Evolutionary conservation across 1,139 yeast species (phyloP), one percentile per base, ranked within the genome.

Genomic region (Saccharomyces pastorianus): DNA sequence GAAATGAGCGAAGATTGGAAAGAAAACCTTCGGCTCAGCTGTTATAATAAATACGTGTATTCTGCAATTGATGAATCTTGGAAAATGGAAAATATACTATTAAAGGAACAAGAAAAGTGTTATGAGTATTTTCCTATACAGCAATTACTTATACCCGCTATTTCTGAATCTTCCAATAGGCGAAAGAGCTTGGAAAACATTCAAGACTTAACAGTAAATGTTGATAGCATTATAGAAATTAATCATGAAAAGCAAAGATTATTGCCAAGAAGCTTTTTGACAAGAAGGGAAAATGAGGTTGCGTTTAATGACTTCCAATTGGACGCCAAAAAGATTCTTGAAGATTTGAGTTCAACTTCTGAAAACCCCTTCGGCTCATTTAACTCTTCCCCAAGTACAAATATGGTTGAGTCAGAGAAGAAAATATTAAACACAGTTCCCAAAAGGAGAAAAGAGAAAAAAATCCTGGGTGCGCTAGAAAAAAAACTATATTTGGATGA

Each of bases 31-130:
- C 61, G 71, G 52, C 59, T 61, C 51, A 50, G 51, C 3, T 65
- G 69, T 47, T 68, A 67, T 50, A 56, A 58, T 46, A 48, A 57
- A 7, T 55, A 60, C 28, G 64, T 67, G 5, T 68, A 68, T 50
- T 52, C 55, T 14, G 48, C 48, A 25, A 27, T 66, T 6, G 59
- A 59, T 50, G 52, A 56, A 8, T 47, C 54, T 11, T 67, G 71
- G 71, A 52, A 54, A 31, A 32, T 53, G 49, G 51, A 55, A 6
- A 58, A 60, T 51, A 49, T 54, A 26, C 47, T 60, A 13, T 28
- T 51, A 2, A 42, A 55, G 13, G 32, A 38, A 17, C 17, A 55
- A 5, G 47, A 58, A 6, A 46, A 47, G 14, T 55, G 52, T 9
- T 49, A 49, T 5, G 55, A 54, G 29, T 51, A 50, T 14, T 54